Conservation (phyloP, 2,329 filamentous ascomycete genomes). For the Aspergillus sp. region DNA sequence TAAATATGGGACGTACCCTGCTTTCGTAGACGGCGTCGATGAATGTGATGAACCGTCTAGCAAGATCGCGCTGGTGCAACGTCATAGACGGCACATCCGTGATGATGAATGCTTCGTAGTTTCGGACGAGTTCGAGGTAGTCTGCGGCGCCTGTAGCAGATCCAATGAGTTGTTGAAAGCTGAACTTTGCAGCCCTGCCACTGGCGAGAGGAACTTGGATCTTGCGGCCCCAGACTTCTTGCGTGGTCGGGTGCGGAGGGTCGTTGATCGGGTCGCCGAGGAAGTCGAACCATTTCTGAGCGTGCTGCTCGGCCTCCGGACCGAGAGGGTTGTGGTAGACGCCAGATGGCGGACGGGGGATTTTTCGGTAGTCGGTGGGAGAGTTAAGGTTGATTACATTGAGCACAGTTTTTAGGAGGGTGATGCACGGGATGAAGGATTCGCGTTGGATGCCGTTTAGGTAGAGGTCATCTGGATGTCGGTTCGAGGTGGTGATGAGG, state of each 20-base stretch:
- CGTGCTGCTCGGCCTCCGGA: slow-evolving; percentile 72
- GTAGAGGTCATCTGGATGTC: slow-evolving; percentile 95
- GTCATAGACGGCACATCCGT: slow-evolving; percentile 93
- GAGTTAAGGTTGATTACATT: slow-evolving; percentile 94
- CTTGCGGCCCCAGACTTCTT: slow-evolving; percentile 89
- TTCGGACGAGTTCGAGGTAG: slow-evolving; percentile 86
- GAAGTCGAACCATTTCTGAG: slow-evolving; percentile 93
- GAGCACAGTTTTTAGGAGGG: slow-evolving; percentile 79
- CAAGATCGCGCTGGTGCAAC: slow-evolving; percentile 78
- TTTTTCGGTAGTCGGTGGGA: slow-evolving; percentile 94
- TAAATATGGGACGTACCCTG: slow-evolving; percentile 43
- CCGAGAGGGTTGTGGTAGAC: slow-evolving; percentile 93
- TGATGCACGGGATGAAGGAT: slow-evolving; percentile 93
- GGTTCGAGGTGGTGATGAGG: slow-evolving; percentile 91
- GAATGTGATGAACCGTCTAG: slow-evolving; percentile 93
- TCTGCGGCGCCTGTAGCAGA: slow-evolving; percentile 88
- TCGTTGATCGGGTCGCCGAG: slow-evolving; percentile 77
- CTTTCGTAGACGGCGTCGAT: slow-evolving; percentile 93
- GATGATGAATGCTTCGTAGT: slow-evolving; percentile 89
- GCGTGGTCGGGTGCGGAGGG: slow-evolving; percentile 73
- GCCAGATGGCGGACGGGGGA: slow-evolving; percentile 85
- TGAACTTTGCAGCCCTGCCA: slow-evolving; percentile 85
- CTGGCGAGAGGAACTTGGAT: slow-evolving; percentile 85
- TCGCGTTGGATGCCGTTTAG: slow-evolving; percentile 97
- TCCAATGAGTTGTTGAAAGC: slow-evolving; percentile 88